Evolutionary conservation across 805 yeast genomes (phyloP), one percentile per base, ranked within the genome.

Genomic region (Candida maesae): DNA sequence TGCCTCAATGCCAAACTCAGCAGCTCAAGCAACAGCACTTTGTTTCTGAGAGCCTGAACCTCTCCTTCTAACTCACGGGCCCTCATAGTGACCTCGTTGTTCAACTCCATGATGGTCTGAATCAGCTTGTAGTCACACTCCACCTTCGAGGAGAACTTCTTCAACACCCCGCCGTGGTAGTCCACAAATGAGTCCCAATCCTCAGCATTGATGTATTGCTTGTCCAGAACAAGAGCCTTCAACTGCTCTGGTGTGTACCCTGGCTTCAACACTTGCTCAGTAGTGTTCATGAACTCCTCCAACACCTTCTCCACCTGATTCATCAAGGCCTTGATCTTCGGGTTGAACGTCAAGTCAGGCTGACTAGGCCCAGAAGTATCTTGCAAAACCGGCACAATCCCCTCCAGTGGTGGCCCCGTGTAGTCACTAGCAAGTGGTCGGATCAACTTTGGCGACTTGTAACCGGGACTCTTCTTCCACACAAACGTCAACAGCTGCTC

Each of bases 51-150:
- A 2, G 3, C 13, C 18, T 24, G 20, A 12, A 27, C 25, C 17
- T 29, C 30, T 25, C 6, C 17, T n/a, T 36, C 34, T 13, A 19
- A 33, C 4, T 5, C 14, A 8, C 15, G 13, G 29, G 33, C 33
- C 14, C 40, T 31, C 10, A 29, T 14, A 14, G 31, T 21, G 26
- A 41, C 21, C 40, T 32, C 36, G 28, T 49, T 51, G 37, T 51
- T 53, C 37, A 53, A 41, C 26, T 53, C 55, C 38, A 53, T 47
- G 10, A 51, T 39, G 15, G 44, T 46, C 14, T 43, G 38, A 12
- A 51, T 51, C 49, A 53, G 49, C 15, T 16, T 31, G 29, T 38
- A 44, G 38, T 45, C 49, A 19, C 31, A 11, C 3, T 33, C 17
- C 13, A 45, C n/a, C 31, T 37, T 47, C 17, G 34, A 21, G 15